Evolutionary conservation across 208 protist species (phyloP), one percentile per base, ranked within the genome.

Genomic region (Acanthamoeba castellanii): DNA sequence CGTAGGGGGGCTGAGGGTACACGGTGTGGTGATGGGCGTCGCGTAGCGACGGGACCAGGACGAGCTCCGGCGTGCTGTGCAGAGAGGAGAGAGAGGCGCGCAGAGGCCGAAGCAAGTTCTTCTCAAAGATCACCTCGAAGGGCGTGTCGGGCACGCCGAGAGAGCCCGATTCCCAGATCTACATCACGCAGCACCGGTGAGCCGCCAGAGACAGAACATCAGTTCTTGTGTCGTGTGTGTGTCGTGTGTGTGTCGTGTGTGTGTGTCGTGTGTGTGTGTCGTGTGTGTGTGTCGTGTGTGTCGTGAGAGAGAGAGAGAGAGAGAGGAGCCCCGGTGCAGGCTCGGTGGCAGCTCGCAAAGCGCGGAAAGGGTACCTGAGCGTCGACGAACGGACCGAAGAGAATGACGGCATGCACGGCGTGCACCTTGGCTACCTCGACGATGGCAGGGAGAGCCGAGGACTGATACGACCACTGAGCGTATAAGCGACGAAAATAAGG

Each of bases 11-110:
- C 37, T 78, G 70, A 8, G 70, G 70, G 20, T 47, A 78, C 6
- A 78, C 70, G n/a, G 70, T 9, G 20, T 78, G 70, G 30, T 78
- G 70, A n/a, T 78, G 70, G 5, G 70, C 70, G 37, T 78, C 70
- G 25, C 70, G 70, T 30, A 78, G 70, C 1, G 70, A 78, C 37
- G 70, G 70, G 20, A 78, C 70, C 37, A 78, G 37, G 25, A 78
- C 20, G 9, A 78, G 70, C n/a, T 34, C 30, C 0, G 70, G 70
- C 32, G 70, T 8, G 8, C 20, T 78, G 70, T 45, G 22, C 8
- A 47, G 32, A 42, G 14, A 78, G 27, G 37, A 45, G 32, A 78
- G 70, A 22, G 70, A 18, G n/a, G 70, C n/a, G 30, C 59, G 7
- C 59, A 78, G 14, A 78, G 70, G 70, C 32, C 70, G 70, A 22